These are phyloP conservation scores for Calonectria leucothoes DNA, from an alignment of 2,329 filamentous ascomycete species.

Conservation along the genomic window DNA sequence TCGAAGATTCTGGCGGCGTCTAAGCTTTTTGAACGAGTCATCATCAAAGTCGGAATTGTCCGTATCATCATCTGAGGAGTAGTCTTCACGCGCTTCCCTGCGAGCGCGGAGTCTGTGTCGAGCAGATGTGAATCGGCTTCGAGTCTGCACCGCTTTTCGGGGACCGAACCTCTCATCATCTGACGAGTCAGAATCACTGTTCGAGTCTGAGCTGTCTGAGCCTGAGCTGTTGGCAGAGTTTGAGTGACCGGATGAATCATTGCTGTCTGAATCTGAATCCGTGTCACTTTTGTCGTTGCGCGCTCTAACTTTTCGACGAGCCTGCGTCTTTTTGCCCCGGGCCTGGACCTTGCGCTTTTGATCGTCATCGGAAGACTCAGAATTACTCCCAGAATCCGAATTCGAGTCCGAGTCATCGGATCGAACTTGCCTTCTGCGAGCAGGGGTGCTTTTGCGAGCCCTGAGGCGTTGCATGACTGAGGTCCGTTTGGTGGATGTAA, in stretches of 20 bases:
- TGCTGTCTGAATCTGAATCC: neutral
- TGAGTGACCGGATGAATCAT: neutral
- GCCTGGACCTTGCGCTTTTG: neutral
- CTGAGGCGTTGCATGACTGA: neutral
- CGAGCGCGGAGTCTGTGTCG: neutral
- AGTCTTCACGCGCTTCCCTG: neutral
- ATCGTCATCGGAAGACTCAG: neutral
- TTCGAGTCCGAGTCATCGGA: neutral
- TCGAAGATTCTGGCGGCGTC: neutral
- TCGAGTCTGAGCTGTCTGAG: neutral
- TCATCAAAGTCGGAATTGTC: neutral
- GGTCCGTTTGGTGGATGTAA: neutral
- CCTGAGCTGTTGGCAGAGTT: too few relatives aligned
- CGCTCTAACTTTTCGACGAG: neutral
- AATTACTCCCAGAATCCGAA: neutral
- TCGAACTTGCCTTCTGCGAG: neutral
- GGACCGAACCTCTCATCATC: neutral
- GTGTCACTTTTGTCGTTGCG: neutral
- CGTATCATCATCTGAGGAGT: neutral
- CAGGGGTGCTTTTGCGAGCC: neutral
- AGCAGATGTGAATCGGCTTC: neutral
- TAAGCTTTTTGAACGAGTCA: neutral
- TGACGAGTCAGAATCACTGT: neutral
- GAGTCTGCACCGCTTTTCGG: neutral
- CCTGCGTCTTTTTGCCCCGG: neutral